Base-by-base conservation (phyloP, 1,284 basidiomycete genomes). In the Melampsora americana region DNA sequence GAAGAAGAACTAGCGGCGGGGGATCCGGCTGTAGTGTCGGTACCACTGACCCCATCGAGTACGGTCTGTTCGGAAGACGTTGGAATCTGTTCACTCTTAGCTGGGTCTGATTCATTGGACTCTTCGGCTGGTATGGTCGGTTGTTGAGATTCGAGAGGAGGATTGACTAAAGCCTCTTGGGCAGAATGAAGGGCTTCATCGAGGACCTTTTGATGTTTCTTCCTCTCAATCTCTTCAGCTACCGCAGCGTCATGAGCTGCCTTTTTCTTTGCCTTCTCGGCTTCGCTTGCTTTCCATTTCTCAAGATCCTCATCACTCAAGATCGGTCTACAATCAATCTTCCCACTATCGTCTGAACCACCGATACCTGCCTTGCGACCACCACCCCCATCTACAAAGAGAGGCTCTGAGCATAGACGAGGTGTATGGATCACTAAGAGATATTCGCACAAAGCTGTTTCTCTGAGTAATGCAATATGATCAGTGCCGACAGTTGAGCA, bases 371-470 rank as follows among this genome's bases (percentile, higher is more conserved):
- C 42, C 77, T 66, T 72, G 5, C 48, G 42, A 53, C 32, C 4
- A n/a, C 70, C 70, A 59, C 53, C 53, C n/a, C 70, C 70, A 35
- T 72, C 70, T 7, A 78, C 66, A 59, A 97, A 97, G 9, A 93
- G 92, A 16, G 93, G 93, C 80, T 95, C 90, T 74, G 89, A 88
- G 81, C 94, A 97, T 28, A 97, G 86, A 76, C 93, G 90, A 42
- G 94, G 93, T 0, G 93, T 95, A 83, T 95, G 90, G 77, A 97
- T 89, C 79, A 95, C 90, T 76, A 97, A 86, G 66, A 95, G 88
- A 83, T 97, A 96, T 79, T 90, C 89, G 83, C 94, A 86, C 32
- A 81, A 94, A 81, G 90, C 90, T 26, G 92, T 87, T 85, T 97
- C 94, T 82, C 94, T 93, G 80, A 97, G 89, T 81, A 94, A 90